phyloP scores from a whole-genome alignment of 2,329 filamentous ascomycete genomes.

The Neopestalotiopsis rosae region DNA sequence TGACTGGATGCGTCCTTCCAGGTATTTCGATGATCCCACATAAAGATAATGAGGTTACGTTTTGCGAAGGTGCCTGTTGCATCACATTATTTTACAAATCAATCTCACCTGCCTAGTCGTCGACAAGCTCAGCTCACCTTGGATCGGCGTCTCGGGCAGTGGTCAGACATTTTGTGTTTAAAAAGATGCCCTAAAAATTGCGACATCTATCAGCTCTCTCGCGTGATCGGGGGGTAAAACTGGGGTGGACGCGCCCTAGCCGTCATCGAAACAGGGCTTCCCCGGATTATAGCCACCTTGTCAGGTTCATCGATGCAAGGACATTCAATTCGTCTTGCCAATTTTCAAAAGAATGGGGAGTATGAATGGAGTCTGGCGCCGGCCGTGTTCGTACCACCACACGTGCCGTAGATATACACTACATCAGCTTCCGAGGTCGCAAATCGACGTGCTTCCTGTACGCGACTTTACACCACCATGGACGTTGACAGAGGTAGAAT shows the following conservation, averaged over 20 bases:
- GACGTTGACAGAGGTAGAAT: not conserved
- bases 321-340: not conserved
- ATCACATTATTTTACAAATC: constrained; percentile 5
- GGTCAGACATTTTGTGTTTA: not conserved
- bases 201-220: constrained; percentile 12
- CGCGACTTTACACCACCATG: not conserved
- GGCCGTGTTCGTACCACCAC: too few relatives aligned
- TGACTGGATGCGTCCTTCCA: not conserved
- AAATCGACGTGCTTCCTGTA: too few relatives aligned
- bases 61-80: not conserved
- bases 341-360: not conserved
- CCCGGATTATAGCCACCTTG: constrained; percentile 4
- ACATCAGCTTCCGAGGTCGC: not conserved
- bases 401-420: too few relatives aligned
- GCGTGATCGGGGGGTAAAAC: constrained; percentile 14
- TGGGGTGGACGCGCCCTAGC: constrained; percentile 1
- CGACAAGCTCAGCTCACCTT: constrained; percentile 3
- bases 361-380: not conserved
- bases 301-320: constrained; percentile 8
- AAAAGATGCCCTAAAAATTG: constrained; percentile 6
- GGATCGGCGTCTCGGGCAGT: not conserved
- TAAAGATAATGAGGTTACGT: constrained; percentile 8
- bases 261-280: constrained; percentile 14
- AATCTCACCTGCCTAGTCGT: constrained; percentile 5
- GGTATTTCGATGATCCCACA: not conserved